These are phyloP conservation scores for Penicillium frequentans DNA, from an alignment of 2,329 filamentous ascomycete genomes.

Conservation along the genomic window DNA sequence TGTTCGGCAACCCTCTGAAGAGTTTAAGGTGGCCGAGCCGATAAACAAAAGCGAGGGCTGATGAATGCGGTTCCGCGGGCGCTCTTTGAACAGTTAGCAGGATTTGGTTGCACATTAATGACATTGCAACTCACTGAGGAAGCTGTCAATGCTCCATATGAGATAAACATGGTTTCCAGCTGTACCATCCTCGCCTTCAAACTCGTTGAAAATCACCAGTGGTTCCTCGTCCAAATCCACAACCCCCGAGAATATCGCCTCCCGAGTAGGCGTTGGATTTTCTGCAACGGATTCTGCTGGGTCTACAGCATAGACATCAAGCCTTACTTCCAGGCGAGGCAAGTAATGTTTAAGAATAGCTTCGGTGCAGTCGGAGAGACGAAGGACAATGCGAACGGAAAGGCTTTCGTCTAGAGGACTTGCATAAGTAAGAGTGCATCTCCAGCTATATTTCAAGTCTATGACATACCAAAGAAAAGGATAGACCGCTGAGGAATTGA, in stretches of 20 bases:
- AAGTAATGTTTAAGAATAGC: constrained; percentile 50
- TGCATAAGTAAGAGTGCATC: background rate
- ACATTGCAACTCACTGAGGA: constrained; percentile 36
- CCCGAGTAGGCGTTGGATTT: constrained; percentile 35
- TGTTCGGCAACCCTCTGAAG: constrained; percentile 39
- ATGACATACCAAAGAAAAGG: constrained; percentile 51
- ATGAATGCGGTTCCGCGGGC: constrained; percentile 53
- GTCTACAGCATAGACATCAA: constrained; percentile 51
- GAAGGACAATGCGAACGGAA: constrained; percentile 52
- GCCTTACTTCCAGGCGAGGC: constrained; percentile 48
- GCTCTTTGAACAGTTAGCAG: constrained; percentile 29
- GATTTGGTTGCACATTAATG: background rate
- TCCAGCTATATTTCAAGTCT: background rate
- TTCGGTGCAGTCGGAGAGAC: constrained; percentile 52
- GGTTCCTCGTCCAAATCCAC: constrained; percentile 43
- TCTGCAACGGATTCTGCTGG: constrained; percentile 44
- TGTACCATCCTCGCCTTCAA: constrained; percentile 38
- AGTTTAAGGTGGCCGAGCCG: constrained; percentile 47
- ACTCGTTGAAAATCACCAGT: constrained; percentile 46
- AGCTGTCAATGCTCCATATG: constrained; percentile 46
- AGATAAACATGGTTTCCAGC: constrained; percentile 42
- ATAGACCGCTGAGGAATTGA: constrained; percentile 52
- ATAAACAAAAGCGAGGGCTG: constrained; percentile 59
- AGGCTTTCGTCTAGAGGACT: constrained; percentile 54
- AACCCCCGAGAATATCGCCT: constrained; percentile 45